These are phyloP conservation scores for Hypoxylon lienhwacheense DNA, from an alignment of 495 filamentous ascomycete species.

Conservation along the genomic window DNA sequence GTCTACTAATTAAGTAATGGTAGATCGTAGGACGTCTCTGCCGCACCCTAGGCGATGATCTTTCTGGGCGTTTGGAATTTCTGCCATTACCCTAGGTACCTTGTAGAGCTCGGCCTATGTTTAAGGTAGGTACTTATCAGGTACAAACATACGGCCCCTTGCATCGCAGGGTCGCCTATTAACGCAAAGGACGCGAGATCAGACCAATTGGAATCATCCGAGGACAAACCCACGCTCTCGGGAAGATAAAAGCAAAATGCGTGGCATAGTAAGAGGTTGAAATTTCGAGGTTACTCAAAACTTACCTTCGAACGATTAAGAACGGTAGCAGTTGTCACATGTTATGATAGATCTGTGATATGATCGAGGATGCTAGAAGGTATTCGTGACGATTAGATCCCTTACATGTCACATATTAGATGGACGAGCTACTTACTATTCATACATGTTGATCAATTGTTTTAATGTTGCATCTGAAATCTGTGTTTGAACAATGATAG, in stretches of 20 bases:
- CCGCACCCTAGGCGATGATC: too few relatives aligned
- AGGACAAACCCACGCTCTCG: conserved; percentile 1
- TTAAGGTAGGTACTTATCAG: too few relatives aligned
- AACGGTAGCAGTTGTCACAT: background rate
- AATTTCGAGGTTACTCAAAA: background rate
- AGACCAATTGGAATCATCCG: conserved; percentile 7
- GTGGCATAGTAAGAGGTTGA: conserved; percentile 10
- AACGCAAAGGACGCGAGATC: background rate
- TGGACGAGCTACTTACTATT: background rate
- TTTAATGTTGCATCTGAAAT: too few relatives aligned
- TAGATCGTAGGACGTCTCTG: too few relatives aligned
- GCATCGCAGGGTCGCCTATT: background rate
- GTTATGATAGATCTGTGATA: background rate
- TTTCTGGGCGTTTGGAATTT: too few relatives aligned
- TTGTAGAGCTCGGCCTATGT: too few relatives aligned
- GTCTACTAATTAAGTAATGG: too few relatives aligned
- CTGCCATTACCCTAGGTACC: too few relatives aligned
- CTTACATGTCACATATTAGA: background rate
- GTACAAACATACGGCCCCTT: too few relatives aligned
- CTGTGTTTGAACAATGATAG: too few relatives aligned
- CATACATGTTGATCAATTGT: too few relatives aligned
- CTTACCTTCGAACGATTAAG: background rate
- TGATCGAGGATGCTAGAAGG: conserved; percentile 3
- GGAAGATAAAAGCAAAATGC: conserved; percentile 13
- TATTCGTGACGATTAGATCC: conserved; percentile 7